phyloP scores from a whole-genome alignment of 148 eudicot genomes.

The Polygonum maritimum region DNA sequence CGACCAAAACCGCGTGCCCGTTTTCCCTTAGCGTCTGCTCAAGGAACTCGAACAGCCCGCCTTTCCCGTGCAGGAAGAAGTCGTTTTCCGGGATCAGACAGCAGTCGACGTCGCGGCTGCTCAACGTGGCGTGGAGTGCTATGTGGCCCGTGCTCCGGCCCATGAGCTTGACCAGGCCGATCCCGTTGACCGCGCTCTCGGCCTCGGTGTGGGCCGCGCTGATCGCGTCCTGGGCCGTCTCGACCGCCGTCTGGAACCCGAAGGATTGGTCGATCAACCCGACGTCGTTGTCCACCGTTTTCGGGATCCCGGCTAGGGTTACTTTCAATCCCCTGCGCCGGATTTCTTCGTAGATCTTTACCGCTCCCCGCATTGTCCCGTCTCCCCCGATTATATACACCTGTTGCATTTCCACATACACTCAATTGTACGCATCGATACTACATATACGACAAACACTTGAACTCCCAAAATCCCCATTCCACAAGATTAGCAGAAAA shows the following conservation, averaged over 20 bases:
- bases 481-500: too few relatives aligned
- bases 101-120: conserved; percentile 74
- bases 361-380: conserved; percentile 74
- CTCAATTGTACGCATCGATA: too few relatives aligned
- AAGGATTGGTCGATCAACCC: conserved; percentile 68
- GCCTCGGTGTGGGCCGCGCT: conserved; percentile 65
- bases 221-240: conserved; percentile 67
- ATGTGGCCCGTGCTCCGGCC: conserved; percentile 83
- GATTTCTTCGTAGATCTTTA: conserved; percentile 51
- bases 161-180: conserved; percentile 76
- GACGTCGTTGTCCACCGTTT: conserved; percentile 73
- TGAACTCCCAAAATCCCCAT: too few relatives aligned
- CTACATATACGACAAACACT: too few relatives aligned
- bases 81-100: conserved; percentile 61
- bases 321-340: conserved; percentile 34
- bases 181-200: conserved; percentile 68
- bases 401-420: conserved; percentile 14
- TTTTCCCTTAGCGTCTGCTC: conserved; percentile 27
- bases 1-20: conserved; percentile 60
- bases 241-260: conserved; percentile 72
- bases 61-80: conserved; percentile 59
- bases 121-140: conserved; percentile 58
- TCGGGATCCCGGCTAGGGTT: conserved; percentile 51
- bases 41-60: conserved; percentile 58
- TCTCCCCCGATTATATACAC: conserved; percentile 74